Conservation (phyloP, 176 grass and related monocot genomes). For the Stipa capillata region DNA sequence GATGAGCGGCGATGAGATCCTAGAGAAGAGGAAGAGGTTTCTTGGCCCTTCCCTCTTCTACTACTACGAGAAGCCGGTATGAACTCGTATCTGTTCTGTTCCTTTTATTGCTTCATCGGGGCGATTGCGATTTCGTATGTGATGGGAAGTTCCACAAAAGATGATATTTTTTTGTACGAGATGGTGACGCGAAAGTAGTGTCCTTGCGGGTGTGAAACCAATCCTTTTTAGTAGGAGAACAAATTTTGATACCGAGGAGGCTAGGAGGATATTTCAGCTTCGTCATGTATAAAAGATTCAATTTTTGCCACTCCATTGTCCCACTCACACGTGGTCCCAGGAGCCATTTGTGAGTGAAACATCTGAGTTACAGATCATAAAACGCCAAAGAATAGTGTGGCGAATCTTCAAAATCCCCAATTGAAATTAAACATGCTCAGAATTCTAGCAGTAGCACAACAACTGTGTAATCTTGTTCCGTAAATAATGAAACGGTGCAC, state of each 20-base stretch:
- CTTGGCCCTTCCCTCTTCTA: conserved; percentile 92
- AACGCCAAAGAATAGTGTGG: background rate
- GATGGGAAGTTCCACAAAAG: background rate
- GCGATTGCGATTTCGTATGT: background rate
- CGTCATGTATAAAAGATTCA: background rate
- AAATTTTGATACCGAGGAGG: background rate
- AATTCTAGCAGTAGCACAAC: background rate
- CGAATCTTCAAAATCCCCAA: background rate
- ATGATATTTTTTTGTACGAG: background rate
- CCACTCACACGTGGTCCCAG: background rate
- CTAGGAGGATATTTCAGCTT: background rate
- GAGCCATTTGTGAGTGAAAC: background rate
- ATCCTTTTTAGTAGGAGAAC: background rate
- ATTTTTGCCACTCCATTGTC: background rate
- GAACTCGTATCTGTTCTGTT: background rate
- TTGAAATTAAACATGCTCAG: background rate
- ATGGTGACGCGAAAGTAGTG: background rate
- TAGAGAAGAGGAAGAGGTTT: conserved; percentile 65
- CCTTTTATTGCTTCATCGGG: background rate
- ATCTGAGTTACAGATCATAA: background rate
- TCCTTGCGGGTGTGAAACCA: background rate
- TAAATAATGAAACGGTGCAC: background rate
- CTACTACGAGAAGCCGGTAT: conserved; percentile 98
- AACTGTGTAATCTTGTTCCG: background rate
- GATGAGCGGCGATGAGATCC: conserved; percentile 52